Conservation (phyloP, 805 yeast genomes). For the Wickerhamomyces queroliae region DNA sequence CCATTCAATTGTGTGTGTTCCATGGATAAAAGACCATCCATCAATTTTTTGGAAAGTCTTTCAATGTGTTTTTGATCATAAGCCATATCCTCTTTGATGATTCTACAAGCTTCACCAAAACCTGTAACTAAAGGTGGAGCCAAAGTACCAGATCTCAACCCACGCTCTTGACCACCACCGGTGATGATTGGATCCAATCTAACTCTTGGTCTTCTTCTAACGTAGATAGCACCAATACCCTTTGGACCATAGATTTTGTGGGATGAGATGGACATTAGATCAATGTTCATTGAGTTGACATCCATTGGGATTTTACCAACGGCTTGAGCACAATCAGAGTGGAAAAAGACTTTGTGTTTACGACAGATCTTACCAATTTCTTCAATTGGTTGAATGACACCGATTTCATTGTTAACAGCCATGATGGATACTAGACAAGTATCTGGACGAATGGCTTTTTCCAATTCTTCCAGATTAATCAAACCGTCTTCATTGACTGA, state of each 20-base stretch:
- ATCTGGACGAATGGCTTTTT: slow-evolving; percentile 81
- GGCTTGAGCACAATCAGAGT: slow-evolving; percentile 97
- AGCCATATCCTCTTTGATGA: slow-evolving; percentile 67
- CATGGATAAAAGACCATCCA: slow-evolving; percentile 65
- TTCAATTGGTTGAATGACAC: slow-evolving; percentile 92
- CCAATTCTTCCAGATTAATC: slow-evolving; percentile 69
- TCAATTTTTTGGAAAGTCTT: slow-evolving; percentile 66
- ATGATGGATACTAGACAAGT: slow-evolving; percentile 87
- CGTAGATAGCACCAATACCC: slow-evolving; percentile 94
- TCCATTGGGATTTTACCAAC: slow-evolving; percentile 90
- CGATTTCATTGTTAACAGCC: slow-evolving; percentile 98
- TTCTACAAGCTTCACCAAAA: slow-evolving; percentile 94
- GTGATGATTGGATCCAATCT: slow-evolving; percentile 91
- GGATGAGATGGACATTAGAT: slow-evolving; percentile 87
- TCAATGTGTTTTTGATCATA: slow-evolving; percentile 69
- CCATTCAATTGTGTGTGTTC: slow-evolving; percentile 93
- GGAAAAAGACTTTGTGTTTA: slow-evolving; percentile 87
- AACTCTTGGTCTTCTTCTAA: slow-evolving; percentile 97
- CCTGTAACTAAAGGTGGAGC: slow-evolving; percentile 97
- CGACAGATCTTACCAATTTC: slow-evolving; percentile 89
- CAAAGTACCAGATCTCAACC: slow-evolving; percentile 92
- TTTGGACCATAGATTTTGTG: slow-evolving; percentile 98
- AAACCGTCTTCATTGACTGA: slow-evolving; percentile 81
- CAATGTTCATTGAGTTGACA: slow-evolving; percentile 90
- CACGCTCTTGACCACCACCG: slow-evolving; percentile 99